Base-by-base conservation (phyloP, 192 early-diverging fungal species). In the Gonapodya sp. region DNA sequence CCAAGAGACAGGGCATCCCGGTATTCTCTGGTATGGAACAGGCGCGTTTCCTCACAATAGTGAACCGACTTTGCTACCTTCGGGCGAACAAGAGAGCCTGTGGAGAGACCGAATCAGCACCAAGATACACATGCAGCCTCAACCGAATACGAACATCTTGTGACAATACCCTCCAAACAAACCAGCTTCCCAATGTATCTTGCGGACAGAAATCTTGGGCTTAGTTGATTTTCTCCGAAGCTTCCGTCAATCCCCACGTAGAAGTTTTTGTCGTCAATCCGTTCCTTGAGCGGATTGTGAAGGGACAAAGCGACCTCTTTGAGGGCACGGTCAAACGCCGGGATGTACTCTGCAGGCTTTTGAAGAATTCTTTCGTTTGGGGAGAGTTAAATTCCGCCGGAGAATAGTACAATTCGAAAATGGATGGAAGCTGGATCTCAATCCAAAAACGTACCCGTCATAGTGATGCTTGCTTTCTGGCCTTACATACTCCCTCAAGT, bases 161-260 rank as follows among this genome's bases (percentile, higher is more conserved):
- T 98, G 32, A 99, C 97, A 81, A 99, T 99, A 73, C 96, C 98
- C 86, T 99, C 97, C 32, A 99, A 83, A 79, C 95, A 96, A 36
- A 99, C 91, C 77, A 97, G 89, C 84, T 92, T 93, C 36, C 97
- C 96, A 32, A 99, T 81, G 36, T 92, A 91, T 73, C 83, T 85
- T 0, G 98, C 92, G 36, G 89, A 91, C 73, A 99, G 81, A 32
- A 94, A 93, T 79, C 98, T 89, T 31, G 97, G 97, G 78, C 92
- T 94, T 81, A 97, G 85, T 77, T 95, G 92, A 78, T 95, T 84
- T 73, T 93, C 93, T 34, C 97, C 97, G 87, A 99, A 98, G 73
- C 93, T 92, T 18, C 98, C 98, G 73, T 94, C 89, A 73, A 99
- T 89, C 16, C 96, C 97, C 31, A 96, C 89, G 31, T 93, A 90